Base-by-base conservation (phyloP, 148 eudicot species). In the Rhododendron mucronatum region DNA sequence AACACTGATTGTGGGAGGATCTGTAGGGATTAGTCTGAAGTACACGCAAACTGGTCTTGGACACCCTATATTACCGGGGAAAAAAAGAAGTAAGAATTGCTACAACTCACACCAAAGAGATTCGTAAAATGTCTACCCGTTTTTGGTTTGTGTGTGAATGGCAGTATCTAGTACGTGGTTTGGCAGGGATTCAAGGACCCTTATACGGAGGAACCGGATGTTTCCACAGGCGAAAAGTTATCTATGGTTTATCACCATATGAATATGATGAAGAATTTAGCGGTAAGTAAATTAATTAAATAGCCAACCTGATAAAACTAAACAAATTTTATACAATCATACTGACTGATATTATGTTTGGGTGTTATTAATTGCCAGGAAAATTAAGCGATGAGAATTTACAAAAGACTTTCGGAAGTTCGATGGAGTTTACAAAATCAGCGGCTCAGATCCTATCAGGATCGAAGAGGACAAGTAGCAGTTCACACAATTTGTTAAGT, bases 201-300 rank as follows among this genome's bases (percentile, higher is more conserved):
- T 74, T 83, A 9, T 89, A 89, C 47, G 37, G 14, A 20, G 91
- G 92, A 50, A 87, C 91, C 4, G 87, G 89, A 45, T 89, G 92
- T 71, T 89, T 91, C 39, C 91, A 89, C n/a, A 83, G 75, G 76
- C 50, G 92, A 59, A 89, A 87, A 74, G 91, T 89, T 63, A 89
- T 91, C 16, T 91, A 89, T 26, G 92, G 92, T 30, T 35, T 30
- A 81, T 85, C 87, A 53, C 88, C 90, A 41, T 69, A 85, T 9
- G 87, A 87, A 50, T 69, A 85, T 9, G 87, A 87, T 10, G 35
- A 59, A 74, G 12, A 55, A 48, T 75, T 20, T n/a, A 63, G 21
- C 15, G 89, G 90, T 90, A 35, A 33, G 48, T n/a, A 41, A 41
- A 41, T 41, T 41, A 8, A 16, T 2, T 14, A 4, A 81, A 15